phyloP scores from a whole-genome alignment of 345 rosid species.

The Litchi chinensis region DNA sequence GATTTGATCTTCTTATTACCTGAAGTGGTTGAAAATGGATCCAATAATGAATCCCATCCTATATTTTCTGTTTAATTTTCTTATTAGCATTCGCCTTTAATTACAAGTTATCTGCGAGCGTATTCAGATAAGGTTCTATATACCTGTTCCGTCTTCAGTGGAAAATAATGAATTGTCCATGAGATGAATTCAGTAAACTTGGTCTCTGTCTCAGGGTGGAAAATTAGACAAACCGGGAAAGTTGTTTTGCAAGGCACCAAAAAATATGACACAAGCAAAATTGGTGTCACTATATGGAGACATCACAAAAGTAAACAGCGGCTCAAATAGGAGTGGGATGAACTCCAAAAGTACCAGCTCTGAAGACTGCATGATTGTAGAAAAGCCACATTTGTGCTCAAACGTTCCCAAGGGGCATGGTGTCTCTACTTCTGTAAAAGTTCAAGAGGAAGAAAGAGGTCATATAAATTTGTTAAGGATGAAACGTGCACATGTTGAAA shows the following conservation, averaged over 20 bases:
- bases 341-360: slow-evolving; percentile 44
- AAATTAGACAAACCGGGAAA: slow-evolving; percentile 39
- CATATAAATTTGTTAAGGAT: slow-evolving; percentile 43
- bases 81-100: not conserved
- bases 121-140: not conserved
- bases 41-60: not conserved
- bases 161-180: not conserved
- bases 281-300: slow-evolving; percentile 77
- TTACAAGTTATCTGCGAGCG: not conserved
- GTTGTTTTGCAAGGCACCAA: slow-evolving; percentile 44
- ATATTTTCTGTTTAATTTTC: not conserved
- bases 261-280: slow-evolving; percentile 54
- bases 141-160: not conserved
- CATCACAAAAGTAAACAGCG: slow-evolving; percentile 40
- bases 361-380: slow-evolving; percentile 54
- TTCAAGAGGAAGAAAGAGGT: slow-evolving; percentile 59
- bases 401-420: slow-evolving; percentile 34
- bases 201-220: slow-evolving; percentile 53
- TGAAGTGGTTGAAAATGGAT: not conserved
- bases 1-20: slow-evolving; percentile 3
- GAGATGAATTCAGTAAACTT: slow-evolving; percentile 2
- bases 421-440: slow-evolving; percentile 30
- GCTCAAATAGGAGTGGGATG: slow-evolving; percentile 35
- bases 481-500: slow-evolving; percentile 66
- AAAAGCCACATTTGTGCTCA: slow-evolving; percentile 31